Evolutionary conservation across 495 filamentous ascomycete genomes (phyloP).

Genomic region (Lindgomyces ingoldianus): DNA sequence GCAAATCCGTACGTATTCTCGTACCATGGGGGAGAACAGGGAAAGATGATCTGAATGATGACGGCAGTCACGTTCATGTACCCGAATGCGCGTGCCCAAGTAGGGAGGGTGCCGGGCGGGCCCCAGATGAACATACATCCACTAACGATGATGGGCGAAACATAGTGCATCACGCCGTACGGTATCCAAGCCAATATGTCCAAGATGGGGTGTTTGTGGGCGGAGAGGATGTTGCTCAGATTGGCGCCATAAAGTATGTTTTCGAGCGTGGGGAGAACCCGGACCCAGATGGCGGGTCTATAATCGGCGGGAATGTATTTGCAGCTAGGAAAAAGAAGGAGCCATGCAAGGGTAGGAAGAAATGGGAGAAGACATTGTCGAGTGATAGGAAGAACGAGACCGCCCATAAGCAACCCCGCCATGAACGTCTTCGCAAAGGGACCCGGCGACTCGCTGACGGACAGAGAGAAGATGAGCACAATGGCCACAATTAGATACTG

Average conservation of each 20-base stretch:
- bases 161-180: conserved; percentile 90
- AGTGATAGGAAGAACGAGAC: conserved; percentile 80
- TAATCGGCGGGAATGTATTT: conserved; percentile 84
- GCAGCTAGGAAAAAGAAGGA: conserved; percentile 89
- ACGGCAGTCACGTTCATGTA: conserved; percentile 90
- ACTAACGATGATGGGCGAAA: conserved; percentile 73
- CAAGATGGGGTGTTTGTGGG: conserved; percentile 76
- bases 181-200: conserved; percentile 91
- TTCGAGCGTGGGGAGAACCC: conserved; percentile 89
- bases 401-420: conserved; percentile 63
- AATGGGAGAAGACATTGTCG: conserved; percentile 89
- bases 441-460: conserved; percentile 41
- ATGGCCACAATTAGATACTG: background rate
- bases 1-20: conserved; percentile 85
- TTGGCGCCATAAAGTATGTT: conserved; percentile 96
- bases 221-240: conserved; percentile 90
- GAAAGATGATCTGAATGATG: conserved; percentile 80
- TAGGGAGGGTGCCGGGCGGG: conserved; percentile 78
- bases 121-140: conserved; percentile 80
- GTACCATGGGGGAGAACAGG: conserved; percentile 93
- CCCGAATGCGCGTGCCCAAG: conserved; percentile 83
- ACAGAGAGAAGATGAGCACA: background rate
- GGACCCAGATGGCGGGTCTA: conserved; percentile 89
- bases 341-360: conserved; percentile 77
- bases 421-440: conserved; percentile 70